Conservation (phyloP, 768 basidiomycete genomes). For the Psilocybe subaeruginosa region DNA sequence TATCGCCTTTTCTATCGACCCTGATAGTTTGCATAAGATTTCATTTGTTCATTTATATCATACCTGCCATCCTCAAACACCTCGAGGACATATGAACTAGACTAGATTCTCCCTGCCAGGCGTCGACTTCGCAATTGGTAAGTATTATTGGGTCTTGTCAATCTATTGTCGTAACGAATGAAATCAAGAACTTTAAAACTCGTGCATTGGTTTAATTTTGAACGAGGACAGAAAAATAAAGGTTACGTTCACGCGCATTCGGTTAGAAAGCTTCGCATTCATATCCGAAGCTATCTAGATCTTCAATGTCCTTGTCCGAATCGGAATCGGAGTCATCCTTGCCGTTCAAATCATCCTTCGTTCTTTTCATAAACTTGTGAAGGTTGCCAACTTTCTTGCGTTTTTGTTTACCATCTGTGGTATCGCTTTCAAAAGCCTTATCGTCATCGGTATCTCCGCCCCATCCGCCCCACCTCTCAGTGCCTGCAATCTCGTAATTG, state of each 20-base stretch:
- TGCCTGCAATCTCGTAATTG: conserved; percentile 16
- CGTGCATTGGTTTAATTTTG: too few relatives aligned
- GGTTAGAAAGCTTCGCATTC: too few relatives aligned
- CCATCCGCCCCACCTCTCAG: conserved; percentile 24
- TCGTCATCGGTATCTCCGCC: conserved; percentile 17
- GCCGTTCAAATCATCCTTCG: neutral
- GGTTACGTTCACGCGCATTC: too few relatives aligned
- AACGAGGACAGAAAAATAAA: too few relatives aligned
- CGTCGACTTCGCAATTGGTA: too few relatives aligned
- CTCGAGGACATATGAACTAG: too few relatives aligned
- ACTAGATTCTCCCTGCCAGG: too few relatives aligned
- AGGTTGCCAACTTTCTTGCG: neutral
- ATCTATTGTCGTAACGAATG: too few relatives aligned
- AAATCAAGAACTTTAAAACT: too few relatives aligned
- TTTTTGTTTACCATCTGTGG: conserved; percentile 6
- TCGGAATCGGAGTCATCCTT: neutral
- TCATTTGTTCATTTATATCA: neutral
- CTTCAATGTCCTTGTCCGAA: neutral
- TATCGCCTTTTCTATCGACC: neutral
- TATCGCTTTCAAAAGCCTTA: conserved; percentile 19
- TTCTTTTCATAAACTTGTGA: neutral
- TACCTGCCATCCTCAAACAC: neutral
- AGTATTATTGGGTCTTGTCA: too few relatives aligned
- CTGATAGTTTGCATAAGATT: neutral
- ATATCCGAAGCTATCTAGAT: neutral